Percentiles rank a stretch among this genome's conserved stretches.
These are phyloP conservation scores for Aspergillus tanneri DNA, from an alignment of 2,329 filamentous ascomycete species.

Conservation along the genomic window DNA sequence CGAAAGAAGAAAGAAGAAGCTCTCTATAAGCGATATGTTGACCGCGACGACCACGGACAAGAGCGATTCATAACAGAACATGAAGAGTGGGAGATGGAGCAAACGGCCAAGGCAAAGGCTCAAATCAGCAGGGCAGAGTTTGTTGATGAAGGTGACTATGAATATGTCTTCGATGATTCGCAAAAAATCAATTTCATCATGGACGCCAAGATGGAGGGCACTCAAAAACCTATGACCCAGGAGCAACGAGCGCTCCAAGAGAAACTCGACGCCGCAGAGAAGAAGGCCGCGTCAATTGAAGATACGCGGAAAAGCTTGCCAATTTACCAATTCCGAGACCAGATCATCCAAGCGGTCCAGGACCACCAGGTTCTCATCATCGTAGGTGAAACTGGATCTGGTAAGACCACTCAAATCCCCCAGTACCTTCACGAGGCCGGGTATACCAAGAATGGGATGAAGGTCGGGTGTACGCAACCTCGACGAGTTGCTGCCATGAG, in stretches of 20 bases:
- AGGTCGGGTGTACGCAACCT: constrained; percentile 90
- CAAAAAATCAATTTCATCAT: constrained; percentile 83
- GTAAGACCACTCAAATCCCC: constrained; percentile 92
- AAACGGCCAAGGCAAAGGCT: constrained; percentile 80
- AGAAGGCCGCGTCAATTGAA: constrained; percentile 82
- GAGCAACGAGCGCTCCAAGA: constrained; percentile 77
- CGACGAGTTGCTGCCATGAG: constrained; percentile 96
- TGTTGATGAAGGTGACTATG: constrained; percentile 79
- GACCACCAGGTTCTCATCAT: constrained; percentile 87
- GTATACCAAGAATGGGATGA: constrained; percentile 78
- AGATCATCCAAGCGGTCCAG: constrained; percentile 82
- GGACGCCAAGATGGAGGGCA: constrained; percentile 70
- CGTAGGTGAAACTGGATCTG: constrained; percentile 90
- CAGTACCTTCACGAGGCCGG: constrained; percentile 92
- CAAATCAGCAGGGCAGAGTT: constrained; percentile 75
- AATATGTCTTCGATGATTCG: constrained; percentile 87
- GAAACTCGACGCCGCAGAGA: constrained; percentile 83
- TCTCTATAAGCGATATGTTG: constrained; percentile 85
- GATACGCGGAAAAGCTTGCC: constrained; percentile 88
- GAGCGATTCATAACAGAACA: constrained; percentile 91
- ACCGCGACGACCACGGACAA: constrained; percentile 80
- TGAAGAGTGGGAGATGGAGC: constrained; percentile 93
- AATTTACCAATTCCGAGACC: constrained; percentile 81
- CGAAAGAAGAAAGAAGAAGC: constrained; percentile 83
- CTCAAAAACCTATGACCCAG: constrained; percentile 68